Conservation (phyloP, 495 filamentous ascomycete genomes). For the Rhizodiscina lignyota region DNA sequence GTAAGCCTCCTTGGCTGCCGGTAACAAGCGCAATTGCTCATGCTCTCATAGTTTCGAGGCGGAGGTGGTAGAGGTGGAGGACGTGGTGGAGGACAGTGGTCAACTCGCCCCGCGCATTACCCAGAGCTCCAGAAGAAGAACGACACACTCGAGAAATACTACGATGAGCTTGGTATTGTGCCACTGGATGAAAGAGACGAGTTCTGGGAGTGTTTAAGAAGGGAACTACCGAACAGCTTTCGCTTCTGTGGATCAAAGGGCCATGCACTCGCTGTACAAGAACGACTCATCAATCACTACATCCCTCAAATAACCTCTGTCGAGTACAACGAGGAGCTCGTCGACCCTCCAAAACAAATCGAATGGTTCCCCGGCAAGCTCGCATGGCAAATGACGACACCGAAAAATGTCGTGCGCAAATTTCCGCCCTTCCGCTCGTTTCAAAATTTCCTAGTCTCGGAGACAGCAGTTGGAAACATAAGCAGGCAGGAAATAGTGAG, state of each 20-base stretch:
- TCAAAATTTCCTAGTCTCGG: constrained; percentile 95
- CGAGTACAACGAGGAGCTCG: constrained; percentile 53
- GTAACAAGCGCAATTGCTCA: too few species aligned
- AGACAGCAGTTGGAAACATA: constrained; percentile 94
- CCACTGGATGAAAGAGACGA: constrained; percentile 51
- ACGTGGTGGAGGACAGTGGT: constrained; percentile 11
- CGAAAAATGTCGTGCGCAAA: constrained; percentile 80
- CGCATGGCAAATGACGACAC: constrained; percentile 91
- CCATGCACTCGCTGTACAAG: constrained; percentile 75
- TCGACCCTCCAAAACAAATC: constrained; percentile 65
- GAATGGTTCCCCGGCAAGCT: constrained; percentile 86
- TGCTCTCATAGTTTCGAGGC: not conserved
- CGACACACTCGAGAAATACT: constrained; percentile 63
- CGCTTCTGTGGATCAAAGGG: constrained; percentile 86
- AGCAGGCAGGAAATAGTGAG: constrained; percentile 91
- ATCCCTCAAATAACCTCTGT: constrained; percentile 79
- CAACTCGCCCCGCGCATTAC: constrained; percentile 25
- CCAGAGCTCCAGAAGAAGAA: constrained; percentile 52
- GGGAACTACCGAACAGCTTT: constrained; percentile 89
- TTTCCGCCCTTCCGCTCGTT: constrained; percentile 87
- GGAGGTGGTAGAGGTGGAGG: constrained; percentile 17
- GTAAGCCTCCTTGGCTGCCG: too few species aligned
- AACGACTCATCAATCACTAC: constrained; percentile 69
- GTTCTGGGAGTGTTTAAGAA: constrained; percentile 68
- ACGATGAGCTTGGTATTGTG: constrained; percentile 57